Base-by-base conservation (phyloP, 2,329 filamentous ascomycete genomes). In the Xylariaceae sp. region DNA sequence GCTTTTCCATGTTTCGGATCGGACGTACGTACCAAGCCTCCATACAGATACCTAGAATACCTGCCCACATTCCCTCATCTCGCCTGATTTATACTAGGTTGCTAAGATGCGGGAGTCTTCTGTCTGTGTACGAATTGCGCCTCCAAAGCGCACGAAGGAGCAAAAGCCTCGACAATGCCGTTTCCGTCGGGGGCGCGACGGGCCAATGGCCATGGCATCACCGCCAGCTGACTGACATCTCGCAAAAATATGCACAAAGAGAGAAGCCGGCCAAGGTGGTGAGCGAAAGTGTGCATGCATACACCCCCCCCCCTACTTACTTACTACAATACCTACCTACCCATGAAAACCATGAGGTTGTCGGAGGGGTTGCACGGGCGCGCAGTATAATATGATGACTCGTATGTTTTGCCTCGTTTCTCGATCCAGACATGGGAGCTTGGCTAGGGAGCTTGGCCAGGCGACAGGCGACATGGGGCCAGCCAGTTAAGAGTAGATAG, bases 181-280 rank as follows among this genome's bases (percentile, higher is more conserved):
- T 19, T 19, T 19, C 19, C 19, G 19, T 19, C 19, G 19, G 19
- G 19, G 19, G 1, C 19, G 43, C 40, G 44, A 51, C 40, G 50
- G 51, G 43, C 63, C 59, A 63, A 64, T 65, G 46, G 45, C 39
- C 60, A 46, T 55, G 50, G 19, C 19, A 19, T 19, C 19, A 19
- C 57, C 58, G 54, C 57, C 57, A 58, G 55, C 50, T 63, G 56
- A 60, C 56, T 56, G 53, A 60, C 57, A 57, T 57, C 32, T 41
- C 39, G 50, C 34, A 45, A 40, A 19, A 19, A 19, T 19, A 54
- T 56, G 56, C 51, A 54, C 51, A 37, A 19, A 41, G 51, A 54
- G 50, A 56, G 40, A 41, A 54, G 35, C 31, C 34, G 35, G 34
- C 39, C 46, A 39, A 37, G 39, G 35, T 12, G 12, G 26, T 12